These are phyloP conservation scores for Termitomyces eurrhizus DNA, from an alignment of 768 basidiomycete species.

Conservation along the genomic window DNA sequence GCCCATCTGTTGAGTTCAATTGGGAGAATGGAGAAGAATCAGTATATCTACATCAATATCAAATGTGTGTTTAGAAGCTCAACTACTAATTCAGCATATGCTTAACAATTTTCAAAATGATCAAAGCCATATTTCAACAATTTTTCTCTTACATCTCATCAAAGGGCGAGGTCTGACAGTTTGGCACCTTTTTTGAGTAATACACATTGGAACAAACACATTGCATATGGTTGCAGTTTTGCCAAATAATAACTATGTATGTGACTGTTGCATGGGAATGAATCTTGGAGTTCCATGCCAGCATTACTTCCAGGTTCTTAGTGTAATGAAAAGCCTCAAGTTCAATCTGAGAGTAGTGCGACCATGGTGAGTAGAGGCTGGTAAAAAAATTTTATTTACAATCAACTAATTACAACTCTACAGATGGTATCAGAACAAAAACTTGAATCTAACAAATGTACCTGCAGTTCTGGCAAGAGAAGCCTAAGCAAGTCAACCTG, in stretches of 20 bases:
- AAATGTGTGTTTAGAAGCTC: not conserved
- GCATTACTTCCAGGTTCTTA: slow-evolving; percentile 27
- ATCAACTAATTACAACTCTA: not conserved
- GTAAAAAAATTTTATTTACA: not conserved
- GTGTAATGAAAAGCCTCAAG: slow-evolving; percentile 14
- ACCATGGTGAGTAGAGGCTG: slow-evolving; percentile 16
- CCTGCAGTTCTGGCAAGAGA: slow-evolving; percentile 1
- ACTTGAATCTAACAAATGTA: slow-evolving; percentile 1
- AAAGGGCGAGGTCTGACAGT: slow-evolving; percentile 17
- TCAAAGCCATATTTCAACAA: slow-evolving; percentile 21
- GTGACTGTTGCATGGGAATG: slow-evolving; percentile 31
- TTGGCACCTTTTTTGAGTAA: slow-evolving; percentile 22
- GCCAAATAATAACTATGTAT: slow-evolving; percentile 22
- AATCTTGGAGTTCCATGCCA: slow-evolving; percentile 30
- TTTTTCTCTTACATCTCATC: slow-evolving; percentile 24
- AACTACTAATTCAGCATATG: slow-evolving; percentile 13
- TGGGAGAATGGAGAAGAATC: slow-evolving; percentile 21
- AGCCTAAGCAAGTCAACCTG: slow-evolving; percentile 1
- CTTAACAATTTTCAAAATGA: slow-evolving; percentile 28
- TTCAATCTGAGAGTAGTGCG: slow-evolving; percentile 26
- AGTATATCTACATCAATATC: no score
- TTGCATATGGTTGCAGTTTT: slow-evolving; percentile 26
- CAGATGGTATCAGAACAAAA: slow-evolving; percentile 20
- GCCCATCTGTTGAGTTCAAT: slow-evolving; percentile 14
- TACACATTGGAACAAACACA: slow-evolving; percentile 14